phyloP scores from a whole-genome alignment of 176 grass and related monocot genomes.

The Oryza glaberrima region DNA sequence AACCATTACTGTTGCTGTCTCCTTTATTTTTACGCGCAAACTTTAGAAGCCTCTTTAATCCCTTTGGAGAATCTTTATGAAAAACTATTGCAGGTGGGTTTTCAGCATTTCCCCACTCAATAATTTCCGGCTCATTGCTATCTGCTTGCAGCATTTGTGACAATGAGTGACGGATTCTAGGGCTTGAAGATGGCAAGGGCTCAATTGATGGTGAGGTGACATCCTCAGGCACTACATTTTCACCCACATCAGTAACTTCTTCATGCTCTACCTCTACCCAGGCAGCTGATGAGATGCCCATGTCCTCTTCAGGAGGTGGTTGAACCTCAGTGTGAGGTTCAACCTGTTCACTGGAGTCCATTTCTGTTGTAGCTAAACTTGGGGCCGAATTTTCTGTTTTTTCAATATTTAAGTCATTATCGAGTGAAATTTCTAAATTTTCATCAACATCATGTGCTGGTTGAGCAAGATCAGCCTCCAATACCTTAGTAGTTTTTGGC shows the following conservation, averaged over 20 bases:
- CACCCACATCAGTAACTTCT: slow-evolving; percentile 58
- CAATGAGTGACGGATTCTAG: slow-evolving; percentile 86
- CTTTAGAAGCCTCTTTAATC: slow-evolving; percentile 97
- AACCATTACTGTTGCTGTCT: slow-evolving; percentile 66
- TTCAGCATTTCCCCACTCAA: slow-evolving; percentile 99
- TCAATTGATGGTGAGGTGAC: slow-evolving; percentile 49
- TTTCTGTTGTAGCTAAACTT: slow-evolving; percentile 61
- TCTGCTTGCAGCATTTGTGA: slow-evolving; percentile 99
- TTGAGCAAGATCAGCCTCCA: slow-evolving; percentile 85
- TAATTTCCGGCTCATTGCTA: slow-evolving; percentile 88
- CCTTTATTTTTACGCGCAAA: slow-evolving; percentile 98
- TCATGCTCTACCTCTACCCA: slow-evolving; percentile 93
- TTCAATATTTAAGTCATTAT: slow-evolving; percentile 85
- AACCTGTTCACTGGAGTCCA: slow-evolving; percentile 47
- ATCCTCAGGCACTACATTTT: slow-evolving; percentile 54
- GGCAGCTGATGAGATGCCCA: slow-evolving; percentile 91
- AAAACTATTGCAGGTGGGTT: slow-evolving; percentile 95
- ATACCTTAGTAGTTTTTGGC: slow-evolving; percentile 67
- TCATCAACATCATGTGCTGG: slow-evolving; percentile 92
- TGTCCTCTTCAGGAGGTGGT: slow-evolving; percentile 77
- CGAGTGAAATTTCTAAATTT: slow-evolving; percentile 78
- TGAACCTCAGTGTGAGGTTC: slow-evolving; percentile 60
- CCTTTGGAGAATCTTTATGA: slow-evolving; percentile 97
- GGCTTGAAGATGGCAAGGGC: slow-evolving; percentile 71
- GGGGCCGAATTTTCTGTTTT: slow-evolving; percentile 68